Evolutionary conservation across 202 grass and related monocot species (phyloP).

Genomic region (Carex arenaria): DNA sequence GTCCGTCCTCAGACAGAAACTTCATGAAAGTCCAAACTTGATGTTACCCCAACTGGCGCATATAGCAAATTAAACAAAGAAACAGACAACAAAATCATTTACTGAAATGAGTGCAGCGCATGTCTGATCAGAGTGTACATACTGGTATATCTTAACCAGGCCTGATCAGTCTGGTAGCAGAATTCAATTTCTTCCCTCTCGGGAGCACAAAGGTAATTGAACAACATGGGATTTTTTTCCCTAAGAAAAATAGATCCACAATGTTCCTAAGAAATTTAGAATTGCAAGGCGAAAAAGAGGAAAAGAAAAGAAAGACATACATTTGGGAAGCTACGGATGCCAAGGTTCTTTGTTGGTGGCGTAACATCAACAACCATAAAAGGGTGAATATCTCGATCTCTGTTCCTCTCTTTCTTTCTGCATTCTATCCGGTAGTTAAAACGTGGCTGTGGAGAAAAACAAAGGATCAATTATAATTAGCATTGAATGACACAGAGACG

Average conservation of each 20-base stretch:
- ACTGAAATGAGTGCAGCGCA: background rate
- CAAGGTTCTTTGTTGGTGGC: constrained; percentile 74
- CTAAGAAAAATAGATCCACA: background rate
- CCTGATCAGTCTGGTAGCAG: background rate
- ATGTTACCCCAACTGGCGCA: background rate
- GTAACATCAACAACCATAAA: constrained; percentile 94
- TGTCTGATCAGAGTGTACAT: background rate
- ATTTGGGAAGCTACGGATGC: constrained; percentile 86
- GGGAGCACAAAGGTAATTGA: background rate
- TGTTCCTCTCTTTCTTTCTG: constrained; percentile 74
- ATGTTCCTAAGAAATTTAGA: background rate
- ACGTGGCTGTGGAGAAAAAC: constrained; percentile 25
- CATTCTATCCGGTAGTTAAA: constrained; percentile 39
- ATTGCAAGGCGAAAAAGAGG: background rate
- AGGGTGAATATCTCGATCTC: constrained; percentile 57
- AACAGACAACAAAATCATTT: background rate
- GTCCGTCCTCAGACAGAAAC: background rate
- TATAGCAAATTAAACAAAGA: background rate
- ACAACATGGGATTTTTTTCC: background rate
- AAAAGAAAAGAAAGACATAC: constrained; percentile 22
- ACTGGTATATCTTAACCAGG: background rate
- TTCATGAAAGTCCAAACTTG: background rate
- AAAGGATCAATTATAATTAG: background rate
- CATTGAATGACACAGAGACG: background rate
- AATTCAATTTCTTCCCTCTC: too few relatives aligned